Conservation (phyloP, 2,329 filamentous ascomycete species). For the Tricladium varicosporioides region DNA sequence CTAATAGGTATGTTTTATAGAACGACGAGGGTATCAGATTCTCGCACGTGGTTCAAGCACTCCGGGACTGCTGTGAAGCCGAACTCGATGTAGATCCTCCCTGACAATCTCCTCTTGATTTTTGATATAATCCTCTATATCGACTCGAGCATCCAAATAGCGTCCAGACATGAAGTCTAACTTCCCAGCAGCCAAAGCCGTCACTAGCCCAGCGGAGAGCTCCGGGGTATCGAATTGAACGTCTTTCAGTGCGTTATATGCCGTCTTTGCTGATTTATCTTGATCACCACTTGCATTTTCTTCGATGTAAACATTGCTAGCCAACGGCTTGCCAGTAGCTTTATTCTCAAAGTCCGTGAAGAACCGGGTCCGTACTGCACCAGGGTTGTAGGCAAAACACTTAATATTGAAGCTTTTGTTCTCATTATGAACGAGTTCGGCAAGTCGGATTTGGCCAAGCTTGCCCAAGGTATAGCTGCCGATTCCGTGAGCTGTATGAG, state of each 20-base stretch:
- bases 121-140: not conserved
- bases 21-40: too few species aligned
- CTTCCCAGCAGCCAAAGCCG: not conserved
- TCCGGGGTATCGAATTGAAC: not conserved
- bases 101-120: not conserved
- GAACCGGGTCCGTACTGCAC: not conserved
- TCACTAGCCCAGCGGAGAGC: not conserved
- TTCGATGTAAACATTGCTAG: not conserved
- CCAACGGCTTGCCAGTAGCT: not conserved
- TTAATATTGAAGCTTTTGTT: slow-evolving; percentile 1
- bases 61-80: not conserved
- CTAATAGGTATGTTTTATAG: too few species aligned
- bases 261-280: slow-evolving; percentile 2
- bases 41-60: not conserved
- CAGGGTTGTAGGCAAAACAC: not conserved
- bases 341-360: slow-evolving; percentile 4
- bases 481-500: not conserved
- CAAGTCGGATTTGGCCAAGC: not conserved
- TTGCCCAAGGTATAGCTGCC: slow-evolving; percentile 2
- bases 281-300: not conserved
- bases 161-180: slow-evolving; percentile 3
- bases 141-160: not conserved
- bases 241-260: not conserved
- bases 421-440: slow-evolving; percentile 3
- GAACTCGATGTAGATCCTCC: not conserved